Evolutionary conservation across 2,329 filamentous ascomycete species (phyloP), one percentile per base, ranked within the genome.

Genomic region (Xylariaceae sp.): DNA sequence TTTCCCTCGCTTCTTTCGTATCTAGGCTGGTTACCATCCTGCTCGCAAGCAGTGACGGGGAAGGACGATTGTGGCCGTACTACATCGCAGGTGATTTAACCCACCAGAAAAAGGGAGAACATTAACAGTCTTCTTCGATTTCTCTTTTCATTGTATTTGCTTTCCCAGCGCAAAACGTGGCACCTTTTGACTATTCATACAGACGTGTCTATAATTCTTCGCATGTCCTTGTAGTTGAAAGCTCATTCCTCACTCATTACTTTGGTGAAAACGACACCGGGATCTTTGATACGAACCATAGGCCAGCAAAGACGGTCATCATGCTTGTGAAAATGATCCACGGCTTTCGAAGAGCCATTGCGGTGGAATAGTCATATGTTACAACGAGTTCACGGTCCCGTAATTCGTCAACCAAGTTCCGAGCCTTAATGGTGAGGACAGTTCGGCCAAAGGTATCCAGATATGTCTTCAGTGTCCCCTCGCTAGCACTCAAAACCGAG

Each of bases 371-470:
- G 56, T 96, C 88, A 69, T 99, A 99, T 2, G 87, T 86, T 46
- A 97, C 87, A 60, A 96, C 75, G 18, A 97, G 70, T 57, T 94
- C 85, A 31, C 88, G 84, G 63, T 91, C 90, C 47, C 91, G 81
- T 63, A 91, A 82, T 59, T 97, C 94, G 61, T 99, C 94, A 1
- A 95, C 89, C 45, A 97, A 75, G 68, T 96, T 97, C 60, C 84
- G 78, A 7, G 90, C 89, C 54, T 86, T 87, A 62, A 99, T 77
- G 44, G 80, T 85, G 53, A 99, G 77, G 0, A 85, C 81, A 0
- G 92, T 95, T 56, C 94, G 88, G 53, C 94, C 94, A 31, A 92
- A 63, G 0, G 94, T 97, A 70, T 99, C 94, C 73, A 99, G 87
- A 71, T 90, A 99, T 0, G 91, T 96, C 69, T 85, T 86, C 72